Evolutionary conservation across 2,329 filamentous ascomycete species (phyloP).

Genomic region (Pseudogymnoascus sp.): DNA sequence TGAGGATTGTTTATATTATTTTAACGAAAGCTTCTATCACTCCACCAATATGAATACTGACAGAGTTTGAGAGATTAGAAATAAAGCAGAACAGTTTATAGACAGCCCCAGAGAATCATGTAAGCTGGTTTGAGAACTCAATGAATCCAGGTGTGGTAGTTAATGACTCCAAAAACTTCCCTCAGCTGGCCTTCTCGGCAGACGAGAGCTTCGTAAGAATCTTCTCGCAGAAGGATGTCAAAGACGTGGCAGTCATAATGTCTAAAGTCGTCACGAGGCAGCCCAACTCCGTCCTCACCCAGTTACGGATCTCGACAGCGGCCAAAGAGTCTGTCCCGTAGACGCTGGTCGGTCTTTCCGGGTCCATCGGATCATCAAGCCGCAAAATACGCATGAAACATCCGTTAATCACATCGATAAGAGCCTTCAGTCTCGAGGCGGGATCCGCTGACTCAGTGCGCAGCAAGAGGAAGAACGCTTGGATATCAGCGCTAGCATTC

Average conservation of each 20-base stretch:
- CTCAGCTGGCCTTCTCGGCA: neutral
- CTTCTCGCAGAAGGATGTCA: neutral
- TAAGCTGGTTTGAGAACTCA: neutral
- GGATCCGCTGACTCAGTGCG: neutral
- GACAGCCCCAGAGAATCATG: too few species aligned
- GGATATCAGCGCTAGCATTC: slow-evolving; percentile 7
- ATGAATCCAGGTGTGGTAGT: neutral
- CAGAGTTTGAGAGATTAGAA: too few species aligned
- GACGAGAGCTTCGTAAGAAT: neutral
- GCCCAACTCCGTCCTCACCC: slow-evolving; percentile 11
- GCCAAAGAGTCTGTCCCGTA: slow-evolving; percentile 18
- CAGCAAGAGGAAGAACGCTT: neutral
- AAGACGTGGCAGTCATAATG: slow-evolving; percentile 26
- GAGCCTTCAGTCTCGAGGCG: neutral
- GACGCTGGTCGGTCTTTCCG: neutral
- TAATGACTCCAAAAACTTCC: neutral
- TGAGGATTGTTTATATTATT: too few species aligned
- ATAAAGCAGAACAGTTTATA: too few species aligned
- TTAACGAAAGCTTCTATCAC: too few species aligned
- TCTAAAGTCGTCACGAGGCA: slow-evolving; percentile 39
- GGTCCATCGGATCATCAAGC: slow-evolving; percentile 16
- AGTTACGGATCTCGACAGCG: slow-evolving; percentile 17
- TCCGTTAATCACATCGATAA: neutral
- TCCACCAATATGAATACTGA: too few species aligned
- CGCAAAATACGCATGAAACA: neutral